Evolutionary conservation across 768 basidiomycete genomes (phyloP).

Genomic region (Piloderma croceum): DNA sequence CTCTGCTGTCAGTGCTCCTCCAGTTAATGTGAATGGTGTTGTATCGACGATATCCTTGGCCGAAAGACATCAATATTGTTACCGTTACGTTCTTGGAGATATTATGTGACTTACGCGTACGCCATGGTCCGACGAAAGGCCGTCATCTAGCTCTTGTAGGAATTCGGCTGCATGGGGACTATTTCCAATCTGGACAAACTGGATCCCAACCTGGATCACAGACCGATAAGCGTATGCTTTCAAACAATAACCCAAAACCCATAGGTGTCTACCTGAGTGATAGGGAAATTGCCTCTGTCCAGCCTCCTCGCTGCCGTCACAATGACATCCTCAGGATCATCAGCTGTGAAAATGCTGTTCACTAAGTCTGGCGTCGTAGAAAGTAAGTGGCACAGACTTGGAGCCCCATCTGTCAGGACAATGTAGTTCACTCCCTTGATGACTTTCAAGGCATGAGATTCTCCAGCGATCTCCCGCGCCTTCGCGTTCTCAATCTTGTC

Average conservation of each 20-base stretch:
- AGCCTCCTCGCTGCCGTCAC: slow-evolving; percentile 43
- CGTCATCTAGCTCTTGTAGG: slow-evolving; percentile 54
- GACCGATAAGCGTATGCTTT: no score
- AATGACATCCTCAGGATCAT: slow-evolving; percentile 47
- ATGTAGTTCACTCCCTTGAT: slow-evolving; percentile 57
- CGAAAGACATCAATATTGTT: background rate
- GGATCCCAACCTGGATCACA: slow-evolving; percentile 51
- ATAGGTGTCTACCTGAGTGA: no score
- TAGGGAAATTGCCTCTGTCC: slow-evolving; percentile 34
- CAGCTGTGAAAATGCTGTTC: slow-evolving; percentile 29
- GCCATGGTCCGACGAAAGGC: slow-evolving; percentile 34
- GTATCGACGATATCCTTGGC: slow-evolving; percentile 67
- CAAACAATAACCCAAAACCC: no score
- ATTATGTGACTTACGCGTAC: slow-evolving; percentile 26
- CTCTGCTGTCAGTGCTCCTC: slow-evolving; percentile 37
- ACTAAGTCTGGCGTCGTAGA: background rate
- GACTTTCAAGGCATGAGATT: slow-evolving; percentile 18
- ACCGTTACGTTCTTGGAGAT: background rate
- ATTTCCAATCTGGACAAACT: slow-evolving; percentile 69
- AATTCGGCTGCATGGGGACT: slow-evolving; percentile 35
- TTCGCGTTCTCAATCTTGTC: slow-evolving; percentile 28
- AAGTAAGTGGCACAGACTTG: slow-evolving; percentile 35
- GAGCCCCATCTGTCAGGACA: slow-evolving; percentile 58
- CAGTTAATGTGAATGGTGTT: slow-evolving; percentile 47
- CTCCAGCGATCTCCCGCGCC: slow-evolving; percentile 16